Base-by-base conservation (phyloP, 257 asterid species). In the Solanum appendiculatum region DNA sequence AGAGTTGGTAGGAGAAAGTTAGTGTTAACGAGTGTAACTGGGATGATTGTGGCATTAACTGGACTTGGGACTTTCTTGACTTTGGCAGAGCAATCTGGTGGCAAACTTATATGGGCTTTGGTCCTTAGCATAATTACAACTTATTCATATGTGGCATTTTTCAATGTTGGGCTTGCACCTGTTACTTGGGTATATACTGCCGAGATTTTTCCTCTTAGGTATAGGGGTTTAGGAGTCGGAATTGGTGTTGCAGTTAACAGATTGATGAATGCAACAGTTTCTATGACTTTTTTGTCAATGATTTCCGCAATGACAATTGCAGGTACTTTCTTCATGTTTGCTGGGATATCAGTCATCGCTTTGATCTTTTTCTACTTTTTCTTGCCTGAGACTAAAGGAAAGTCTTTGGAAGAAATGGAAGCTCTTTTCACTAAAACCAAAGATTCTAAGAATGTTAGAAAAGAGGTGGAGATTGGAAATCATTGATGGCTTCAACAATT, bases 161-260 rank as follows among this genome's bases (percentile, higher is more conserved):
- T 94, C 85, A 95, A 95, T 83, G 86, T 95, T 0, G 98, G 98
- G 36, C 93, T 95, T 4, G 95, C 93, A 5, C 98, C 98, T 0
- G 94, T 95, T 27, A 94, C 97, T 13, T 95, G 98, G 98, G 98
- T 95, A 2, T 95, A 95, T 78, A 93, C 94, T 39, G 89, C 98
- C 1, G 98, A 95, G 91, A 92, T 95, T 2, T 95, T 94, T 6
- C 98, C 98, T 2, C 80, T 85, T 31, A 88, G 85, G 89, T 87
- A 91, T 31, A 89, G 97, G 92, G 96, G 97, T 3, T 94, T 92
- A 25, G 98, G 98, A 42, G 94, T 91, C 0, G 91, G 95, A 39
- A 77, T 95, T 15, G 89, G 94, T 21, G 98, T 95, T 70, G 98
- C 91, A 4, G 93, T 95, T 23, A 95, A 95, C 81, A 90, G 98